Conservation (phyloP, 768 basidiomycete species). For the Ephemerocybe angulata region DNA sequence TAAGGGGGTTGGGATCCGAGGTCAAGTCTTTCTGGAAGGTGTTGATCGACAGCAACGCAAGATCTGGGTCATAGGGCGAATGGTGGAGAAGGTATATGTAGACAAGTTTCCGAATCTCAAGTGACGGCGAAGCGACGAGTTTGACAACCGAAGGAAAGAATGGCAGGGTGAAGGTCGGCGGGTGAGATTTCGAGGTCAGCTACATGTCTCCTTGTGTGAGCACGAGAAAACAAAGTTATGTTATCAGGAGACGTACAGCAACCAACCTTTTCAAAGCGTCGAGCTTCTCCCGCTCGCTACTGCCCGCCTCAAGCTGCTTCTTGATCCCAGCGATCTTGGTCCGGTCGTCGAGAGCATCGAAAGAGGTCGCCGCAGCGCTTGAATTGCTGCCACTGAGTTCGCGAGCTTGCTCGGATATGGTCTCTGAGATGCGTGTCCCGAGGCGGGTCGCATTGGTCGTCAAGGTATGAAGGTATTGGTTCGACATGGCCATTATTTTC, state of each 20-base stretch:
- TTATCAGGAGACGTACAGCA: conserved; percentile 56
- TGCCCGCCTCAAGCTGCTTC: conserved; percentile 77
- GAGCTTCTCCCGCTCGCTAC: conserved; percentile 83
- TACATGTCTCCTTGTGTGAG: conserved; percentile 24
- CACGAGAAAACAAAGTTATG: not conserved
- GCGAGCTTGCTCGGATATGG: conserved; percentile 75
- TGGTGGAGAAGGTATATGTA: conserved; percentile 97
- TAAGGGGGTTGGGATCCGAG: conserved; percentile 81
- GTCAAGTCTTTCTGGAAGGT: conserved; percentile 96
- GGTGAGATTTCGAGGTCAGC: conserved; percentile 89
- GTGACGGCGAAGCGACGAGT: conserved; percentile 88
- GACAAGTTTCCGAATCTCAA: conserved; percentile 94
- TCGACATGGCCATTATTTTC: not conserved
- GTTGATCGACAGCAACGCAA: conserved; percentile 94
- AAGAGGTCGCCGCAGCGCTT: conserved; percentile 57
- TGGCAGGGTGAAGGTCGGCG: conserved; percentile 68
- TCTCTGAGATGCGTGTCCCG: conserved; percentile 79
- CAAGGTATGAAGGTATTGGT: conserved; percentile 48
- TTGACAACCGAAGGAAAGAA: conserved; percentile 98
- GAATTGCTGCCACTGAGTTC: conserved; percentile 58
- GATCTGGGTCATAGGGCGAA: conserved; percentile 90
- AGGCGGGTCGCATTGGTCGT: conserved; percentile 83
- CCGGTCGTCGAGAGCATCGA: conserved; percentile 75
- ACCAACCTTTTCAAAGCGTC: conserved; percentile 95
- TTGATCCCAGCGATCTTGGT: conserved; percentile 54